phyloP scores from a whole-genome alignment of 805 yeast genomes.

The Starmerella bombi region DNA sequence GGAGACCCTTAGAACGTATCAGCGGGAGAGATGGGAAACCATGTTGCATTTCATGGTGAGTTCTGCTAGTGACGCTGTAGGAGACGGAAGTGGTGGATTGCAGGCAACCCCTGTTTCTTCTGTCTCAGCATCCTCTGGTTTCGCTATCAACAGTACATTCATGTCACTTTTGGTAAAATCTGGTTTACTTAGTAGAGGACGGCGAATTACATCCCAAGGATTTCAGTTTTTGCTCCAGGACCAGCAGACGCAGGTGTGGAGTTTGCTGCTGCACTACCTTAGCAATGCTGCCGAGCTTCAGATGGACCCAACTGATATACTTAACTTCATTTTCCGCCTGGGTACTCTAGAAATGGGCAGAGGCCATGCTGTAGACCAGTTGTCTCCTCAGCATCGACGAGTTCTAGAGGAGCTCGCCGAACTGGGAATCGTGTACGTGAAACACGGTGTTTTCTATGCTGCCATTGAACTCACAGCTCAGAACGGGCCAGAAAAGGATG shows the following conservation, averaged over 20 bases:
- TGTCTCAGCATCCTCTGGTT: neutral
- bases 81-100: too few species aligned
- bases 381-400: conserved; percentile 66
- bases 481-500: neutral
- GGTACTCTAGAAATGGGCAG: conserved; percentile 88
- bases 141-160: conserved; percentile 31
- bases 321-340: conserved; percentile 82
- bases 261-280: conserved; percentile 71
- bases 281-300: conserved; percentile 69
- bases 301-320: conserved; percentile 93
- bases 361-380: conserved; percentile 56
- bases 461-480: conserved; percentile 15
- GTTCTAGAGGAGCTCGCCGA: conserved; percentile 85
- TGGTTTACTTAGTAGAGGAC: conserved; percentile 62
- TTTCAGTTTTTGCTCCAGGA: conserved; percentile 90
- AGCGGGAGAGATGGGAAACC: conserved; percentile 83
- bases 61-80: conserved; percentile 46
- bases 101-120: neutral
- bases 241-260: conserved; percentile 90
- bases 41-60: conserved; percentile 97
- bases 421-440: conserved; percentile 70
- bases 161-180: conserved; percentile 62
- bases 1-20: conserved; percentile 60
- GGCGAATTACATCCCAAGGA: conserved; percentile 70
- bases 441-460: conserved; percentile 27